phyloP scores from a whole-genome alignment of 2,329 filamentous ascomycete genomes.

The Trichoderma koningiopsis region DNA sequence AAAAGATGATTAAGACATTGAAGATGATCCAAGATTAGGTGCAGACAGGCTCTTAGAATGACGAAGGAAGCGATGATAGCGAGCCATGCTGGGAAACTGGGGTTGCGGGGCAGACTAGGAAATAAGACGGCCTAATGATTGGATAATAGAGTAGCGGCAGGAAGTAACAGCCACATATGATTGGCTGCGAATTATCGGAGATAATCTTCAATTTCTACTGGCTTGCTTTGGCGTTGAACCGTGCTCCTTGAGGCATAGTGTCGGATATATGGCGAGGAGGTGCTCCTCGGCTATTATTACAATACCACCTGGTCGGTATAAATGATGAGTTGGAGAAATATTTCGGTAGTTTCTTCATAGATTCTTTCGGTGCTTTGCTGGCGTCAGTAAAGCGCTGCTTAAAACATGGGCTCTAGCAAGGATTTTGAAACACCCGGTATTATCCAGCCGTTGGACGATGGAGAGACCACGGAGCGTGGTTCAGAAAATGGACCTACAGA shows the following conservation, averaged over 20 bases:
- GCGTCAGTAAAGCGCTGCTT: neutral
- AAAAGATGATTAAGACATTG: neutral
- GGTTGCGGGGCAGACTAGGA: constrained; percentile 6
- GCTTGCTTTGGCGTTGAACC: neutral
- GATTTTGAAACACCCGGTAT: neutral
- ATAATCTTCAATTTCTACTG: neutral
- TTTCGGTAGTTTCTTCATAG: neutral
- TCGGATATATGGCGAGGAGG: neutral
- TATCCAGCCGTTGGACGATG: neutral
- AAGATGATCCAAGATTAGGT: neutral
- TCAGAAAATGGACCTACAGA: neutral
- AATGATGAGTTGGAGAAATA: neutral
- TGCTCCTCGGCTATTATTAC: neutral
- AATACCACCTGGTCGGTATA: neutral
- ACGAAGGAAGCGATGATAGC: neutral
- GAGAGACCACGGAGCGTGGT: neutral
- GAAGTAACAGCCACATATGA: neutral
- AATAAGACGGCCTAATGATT: neutral
- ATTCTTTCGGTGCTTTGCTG: neutral
- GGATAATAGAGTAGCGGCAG: neutral
- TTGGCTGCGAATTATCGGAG: neutral
- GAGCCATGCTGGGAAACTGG: neutral
- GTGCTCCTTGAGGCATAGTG: neutral
- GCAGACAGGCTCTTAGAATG: neutral
- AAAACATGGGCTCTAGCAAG: neutral